Base-by-base conservation (phyloP, 108 stramenopile genomes). In the Skeletonema tropicum region DNA sequence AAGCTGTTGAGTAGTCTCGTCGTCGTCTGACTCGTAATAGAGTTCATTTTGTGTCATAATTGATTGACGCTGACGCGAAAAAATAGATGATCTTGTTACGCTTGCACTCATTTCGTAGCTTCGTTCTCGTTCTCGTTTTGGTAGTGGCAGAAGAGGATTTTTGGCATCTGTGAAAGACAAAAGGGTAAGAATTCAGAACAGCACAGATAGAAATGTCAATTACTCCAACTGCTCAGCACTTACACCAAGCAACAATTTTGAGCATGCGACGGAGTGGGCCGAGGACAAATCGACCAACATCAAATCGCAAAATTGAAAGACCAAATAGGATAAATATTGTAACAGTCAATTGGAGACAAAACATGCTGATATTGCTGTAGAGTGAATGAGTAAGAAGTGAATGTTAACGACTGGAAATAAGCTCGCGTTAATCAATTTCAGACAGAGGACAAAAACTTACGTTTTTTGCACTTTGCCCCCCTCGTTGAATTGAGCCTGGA, bases 251-350 rank as follows among this genome's bases (percentile, higher is more conserved):
- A 30, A 95, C 90, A 84, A 92, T 93, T 64, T 89, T 90, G 33
- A 95, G 71, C 92, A 95, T 95, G 38, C 90, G 84, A 7, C 85
- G 87, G 25, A 95, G 70, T 7, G 94, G 92, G 60, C 79, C 88
- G 60, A 95, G 85, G 6, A 95, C 94, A 13, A 93, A 80, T 25
- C 86, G 71, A 31, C 79, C 85, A 12, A 90, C 90, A 75, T 95
- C 94, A 38, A 79, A 59, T 36, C 92, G 77, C 55, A 93, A 58
- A 13, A 90, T 78, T 32, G 85, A 71, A 10, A 95, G 82, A 45
- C 85, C 60, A 23, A 71, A 61, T 3, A 95, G 75, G 14, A 76
- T 74, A 15, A 86, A 61, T 21, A 92, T 10, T 25, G 91, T 74
- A 21, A 90, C 48, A 17, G 72, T 64, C 23, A 92, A 46, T 63